Base-by-base conservation (phyloP, 1,284 basidiomycete genomes). In the Irpex rosettiformis region DNA sequence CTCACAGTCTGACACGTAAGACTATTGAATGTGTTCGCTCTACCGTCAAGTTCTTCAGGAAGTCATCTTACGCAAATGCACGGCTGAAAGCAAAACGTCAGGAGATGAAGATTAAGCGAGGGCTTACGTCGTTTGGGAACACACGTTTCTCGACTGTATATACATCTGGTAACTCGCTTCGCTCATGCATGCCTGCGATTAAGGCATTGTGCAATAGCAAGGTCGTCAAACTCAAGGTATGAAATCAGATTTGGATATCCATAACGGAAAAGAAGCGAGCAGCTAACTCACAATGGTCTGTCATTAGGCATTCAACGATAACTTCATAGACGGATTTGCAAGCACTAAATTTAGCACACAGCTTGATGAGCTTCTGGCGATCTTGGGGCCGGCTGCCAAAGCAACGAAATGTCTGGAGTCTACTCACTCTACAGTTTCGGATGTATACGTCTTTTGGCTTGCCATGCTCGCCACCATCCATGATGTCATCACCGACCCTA, bases 41-140 rank as follows among this genome's bases (percentile, higher is more conserved):
- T 3, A 63, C 59, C 2, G 55, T 66, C 13, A 65, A 65, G 16
- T 60, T 62, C 55, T 68, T 71, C 58, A 66, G 62, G 13, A 69
- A 67, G 33, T 71, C 69, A 1, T 64, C 61, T 3, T 58, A 55
- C 29, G 59, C 65, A 1, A 54, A 61, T 4, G 54, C 61, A 3
- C 59, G 62, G n/a, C 59, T 71, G 0, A 47, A 48, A 1, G 51
- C 59, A 3, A 49, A 53, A 33, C 61, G 62, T 5, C 61, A 61
- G 13, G 48, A 59, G 22, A 29, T 56, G 13, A 60, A 49, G 18
- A 65, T 62, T 25, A 51, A 28, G 47, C 53, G 61, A 4, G 65
- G 64, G 1, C 61, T 71, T 3, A 64, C 3, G 4, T 59, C 58
- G 5, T 13, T 55, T 24, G 58, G 53, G 8, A 59, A 59, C 37